Evolutionary conservation across 106 monocot genomes (phyloP).

Genomic region (Chionographis japonica): DNA sequence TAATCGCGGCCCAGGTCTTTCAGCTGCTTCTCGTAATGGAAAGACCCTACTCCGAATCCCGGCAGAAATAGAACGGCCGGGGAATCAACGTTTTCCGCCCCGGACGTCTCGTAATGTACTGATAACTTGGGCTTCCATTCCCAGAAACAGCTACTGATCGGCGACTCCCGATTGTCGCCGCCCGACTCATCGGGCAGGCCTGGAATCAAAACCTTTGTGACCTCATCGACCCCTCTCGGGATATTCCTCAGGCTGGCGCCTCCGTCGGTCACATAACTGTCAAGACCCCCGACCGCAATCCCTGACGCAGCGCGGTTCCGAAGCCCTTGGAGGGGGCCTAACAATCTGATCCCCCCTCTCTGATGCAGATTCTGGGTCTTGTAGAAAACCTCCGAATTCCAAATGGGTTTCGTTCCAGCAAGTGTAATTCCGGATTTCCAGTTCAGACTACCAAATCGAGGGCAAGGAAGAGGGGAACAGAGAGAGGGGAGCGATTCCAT

Average conservation of each 20-base stretch:
- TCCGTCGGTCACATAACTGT: conserved; percentile 26
- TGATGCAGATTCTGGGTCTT: conserved; percentile 13
- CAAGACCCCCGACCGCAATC: neutral
- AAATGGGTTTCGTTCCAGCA: conserved; percentile 5
- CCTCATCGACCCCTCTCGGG: conserved; percentile 24
- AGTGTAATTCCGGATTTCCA: conserved; percentile 14
- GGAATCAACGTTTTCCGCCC: conserved; percentile 49
- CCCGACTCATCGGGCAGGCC: conserved; percentile 33
- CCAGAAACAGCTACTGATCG: conserved; percentile 66
- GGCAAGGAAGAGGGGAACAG: conserved; percentile 18
- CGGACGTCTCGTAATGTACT: conserved; percentile 85
- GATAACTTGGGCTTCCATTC: conserved; percentile 84
- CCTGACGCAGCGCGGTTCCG: neutral
- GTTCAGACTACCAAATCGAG: conserved; percentile 7
- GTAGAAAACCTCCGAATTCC: neutral
- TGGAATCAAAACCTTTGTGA: conserved; percentile 43
- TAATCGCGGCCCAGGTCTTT: conserved; percentile 84
- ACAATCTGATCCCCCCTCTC: conserved; percentile 21
- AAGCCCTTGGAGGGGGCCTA: conserved; percentile 21
- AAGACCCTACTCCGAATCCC: conserved; percentile 91
- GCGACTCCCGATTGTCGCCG: conserved; percentile 24
- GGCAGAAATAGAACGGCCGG: conserved; percentile 83
- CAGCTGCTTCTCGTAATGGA: conserved; percentile 94
- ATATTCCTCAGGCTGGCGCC: conserved; percentile 20
- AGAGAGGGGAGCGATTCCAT: conserved; percentile 52